Evolutionary conservation across 2,329 filamentous ascomycete genomes (phyloP).

Genomic region (Penicillium sp.): DNA sequence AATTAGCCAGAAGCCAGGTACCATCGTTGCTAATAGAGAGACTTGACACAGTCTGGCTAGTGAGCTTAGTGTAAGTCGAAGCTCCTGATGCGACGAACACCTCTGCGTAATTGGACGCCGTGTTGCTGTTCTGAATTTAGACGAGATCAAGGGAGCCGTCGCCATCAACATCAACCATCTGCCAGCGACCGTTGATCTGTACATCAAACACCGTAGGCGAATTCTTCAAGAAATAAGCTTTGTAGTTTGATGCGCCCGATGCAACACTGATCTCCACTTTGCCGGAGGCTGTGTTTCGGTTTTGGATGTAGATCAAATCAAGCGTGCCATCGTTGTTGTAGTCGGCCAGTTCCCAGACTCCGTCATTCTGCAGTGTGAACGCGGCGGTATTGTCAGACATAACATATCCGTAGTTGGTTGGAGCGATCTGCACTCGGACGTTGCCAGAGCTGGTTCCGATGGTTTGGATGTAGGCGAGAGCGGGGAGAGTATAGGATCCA

Average conservation of each 20-base stretch:
- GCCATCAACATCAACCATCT: neutral
- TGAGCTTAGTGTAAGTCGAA: neutral
- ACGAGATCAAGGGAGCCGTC: neutral
- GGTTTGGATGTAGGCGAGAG: constrained; percentile 1
- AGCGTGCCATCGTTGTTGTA: neutral
- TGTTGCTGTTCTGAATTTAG: neutral
- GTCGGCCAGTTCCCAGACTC: neutral
- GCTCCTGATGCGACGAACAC: neutral
- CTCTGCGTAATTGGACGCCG: neutral
- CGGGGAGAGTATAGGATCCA: neutral
- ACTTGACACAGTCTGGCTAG: neutral
- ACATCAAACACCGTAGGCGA: neutral
- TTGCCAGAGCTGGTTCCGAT: neutral
- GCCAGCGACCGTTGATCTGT: neutral
- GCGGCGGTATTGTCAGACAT: neutral
- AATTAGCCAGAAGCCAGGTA: neutral
- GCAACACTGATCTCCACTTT: neutral
- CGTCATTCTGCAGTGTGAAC: neutral
- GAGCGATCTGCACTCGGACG: neutral
- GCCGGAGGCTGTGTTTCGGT: neutral
- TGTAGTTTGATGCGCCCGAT: neutral
- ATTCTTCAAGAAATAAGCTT: neutral
- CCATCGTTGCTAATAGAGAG: neutral
- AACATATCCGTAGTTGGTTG: neutral
- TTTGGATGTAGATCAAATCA: neutral